Base-by-base conservation (phyloP, 345 rosid species). In the Euphorbia lathyris region DNA sequence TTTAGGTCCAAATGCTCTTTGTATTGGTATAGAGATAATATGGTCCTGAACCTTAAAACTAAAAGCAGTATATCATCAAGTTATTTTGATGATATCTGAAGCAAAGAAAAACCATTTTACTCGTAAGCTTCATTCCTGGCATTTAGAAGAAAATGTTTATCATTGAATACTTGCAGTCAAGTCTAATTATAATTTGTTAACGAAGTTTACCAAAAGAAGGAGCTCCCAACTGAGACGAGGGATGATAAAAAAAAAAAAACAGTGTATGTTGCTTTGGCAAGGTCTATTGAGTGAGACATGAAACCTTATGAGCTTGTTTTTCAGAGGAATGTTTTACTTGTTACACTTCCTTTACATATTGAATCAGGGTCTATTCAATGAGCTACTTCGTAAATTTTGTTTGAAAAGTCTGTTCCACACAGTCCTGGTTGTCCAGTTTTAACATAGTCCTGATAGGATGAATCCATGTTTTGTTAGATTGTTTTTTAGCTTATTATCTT, bases 231-330 rank as follows among this genome's bases (percentile, higher is more conserved):
- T 32, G 90, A 78, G 78, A 90, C 82, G 82, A 89, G 85, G 72
- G 90, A 90, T 0, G 89, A 90, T 52, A 93, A 86, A 84, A 90
- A 92, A 67, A 57, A n/a, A n/a, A n/a, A n/a, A n/a, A n/a, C 84
- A 0, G 78, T 90, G 0, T 93, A 92, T 45, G 26, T 84, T 5
- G 61, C 81, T 26, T 56, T 92, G 90, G 59, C n/a, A n/a, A 85
- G 85, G 69, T 29, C 87, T 58, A 85, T 89, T 53, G 93, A 86
- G 67, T 5, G 84, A 87, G 91, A 91, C 80, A 88, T 86, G 90
- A 92, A 90, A 57, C 98, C 93, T 63, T 91, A 86, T 59, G 93
- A 92, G 79, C 95, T 90, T 72, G 85, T 86, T 34, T 92, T 92
- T 77, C 90, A 89, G 83, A 72, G 51, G 50, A 7, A 58, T 36